Percentiles rank a stretch among this genome's conserved stretches.
Evolutionary conservation across 495 filamentous ascomycete species (phyloP).

Genomic region (Talaromyces wortmannii): DNA sequence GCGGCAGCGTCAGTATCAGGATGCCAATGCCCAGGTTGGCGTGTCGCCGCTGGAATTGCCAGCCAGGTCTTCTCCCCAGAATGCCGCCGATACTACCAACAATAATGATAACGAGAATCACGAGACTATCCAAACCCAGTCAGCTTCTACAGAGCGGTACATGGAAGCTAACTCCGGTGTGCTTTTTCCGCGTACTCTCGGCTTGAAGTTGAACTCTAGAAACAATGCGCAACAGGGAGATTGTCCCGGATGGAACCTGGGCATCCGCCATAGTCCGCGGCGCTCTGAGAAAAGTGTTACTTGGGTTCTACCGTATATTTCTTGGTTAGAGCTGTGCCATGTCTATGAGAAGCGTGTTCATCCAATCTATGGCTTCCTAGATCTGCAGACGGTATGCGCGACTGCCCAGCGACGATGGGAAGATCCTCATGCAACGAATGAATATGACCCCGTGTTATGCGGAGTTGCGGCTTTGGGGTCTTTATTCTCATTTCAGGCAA

Average conservation of each 20-base stretch:
- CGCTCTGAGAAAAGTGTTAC: conserved; percentile 4
- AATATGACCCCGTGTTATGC: conserved; percentile 34
- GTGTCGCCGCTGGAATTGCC: not conserved
- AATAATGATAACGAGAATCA: conserved; percentile 11
- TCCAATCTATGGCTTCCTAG: conserved; percentile 27
- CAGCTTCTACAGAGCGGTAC: conserved; percentile 15
- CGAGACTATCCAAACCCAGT: conserved; percentile 9
- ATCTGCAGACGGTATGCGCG: conserved; percentile 9
- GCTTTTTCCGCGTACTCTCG: conserved; percentile 25
- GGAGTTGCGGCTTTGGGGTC: conserved; percentile 37
- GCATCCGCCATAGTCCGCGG: conserved; percentile 13
- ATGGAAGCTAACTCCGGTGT: conserved; percentile 27
- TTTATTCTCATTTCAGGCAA: conserved; percentile 25
- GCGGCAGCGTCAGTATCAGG: not conserved
- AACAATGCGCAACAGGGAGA: conserved; percentile 23
- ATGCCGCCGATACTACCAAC: not conserved
- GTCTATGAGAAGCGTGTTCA: conserved; percentile 26
- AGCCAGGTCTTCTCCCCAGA: not conserved
- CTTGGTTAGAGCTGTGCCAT: conserved; percentile 10
- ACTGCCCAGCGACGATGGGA: conserved; percentile 9
- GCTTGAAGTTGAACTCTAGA: conserved; percentile 19
- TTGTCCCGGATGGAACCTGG: conserved; percentile 32
- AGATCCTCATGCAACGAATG: not conserved
- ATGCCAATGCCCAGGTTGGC: not conserved
- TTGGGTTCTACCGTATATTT: conserved; percentile 10